A percentile compares a stretch with the other conserved stretches of the same genome.
Conservation (phyloP, 2,329 filamentous ascomycete species). For the Colletotrichum limetticola region DNA sequence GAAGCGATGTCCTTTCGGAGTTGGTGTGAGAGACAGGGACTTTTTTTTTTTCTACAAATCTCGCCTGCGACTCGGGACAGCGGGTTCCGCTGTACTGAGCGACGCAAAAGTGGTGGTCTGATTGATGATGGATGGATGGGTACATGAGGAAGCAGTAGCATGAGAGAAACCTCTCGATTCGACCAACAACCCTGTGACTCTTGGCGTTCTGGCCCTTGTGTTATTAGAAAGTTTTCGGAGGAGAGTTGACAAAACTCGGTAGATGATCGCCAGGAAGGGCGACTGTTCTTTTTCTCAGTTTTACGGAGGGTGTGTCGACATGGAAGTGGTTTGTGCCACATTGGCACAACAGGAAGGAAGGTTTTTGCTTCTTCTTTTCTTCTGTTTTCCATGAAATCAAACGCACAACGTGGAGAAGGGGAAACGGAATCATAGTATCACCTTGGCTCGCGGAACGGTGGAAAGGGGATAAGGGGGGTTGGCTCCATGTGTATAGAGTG, state of each 20-base stretch:
- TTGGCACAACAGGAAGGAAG: not conserved
- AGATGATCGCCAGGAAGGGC: constrained; percentile 25
- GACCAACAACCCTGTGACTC: not conserved
- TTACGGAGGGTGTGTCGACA: not conserved
- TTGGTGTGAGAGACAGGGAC: constrained; percentile 15
- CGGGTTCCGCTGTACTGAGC: not conserved
- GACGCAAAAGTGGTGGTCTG: not conserved
- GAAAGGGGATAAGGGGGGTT: not conserved
- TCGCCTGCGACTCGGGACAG: not conserved
- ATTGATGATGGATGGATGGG: constrained; percentile 21
- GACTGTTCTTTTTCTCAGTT: not conserved
- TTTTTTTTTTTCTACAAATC: constrained; percentile 1
- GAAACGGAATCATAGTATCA: not conserved
- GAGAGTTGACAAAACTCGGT: constrained; percentile 13
- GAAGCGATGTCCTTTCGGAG: constrained; percentile 24
- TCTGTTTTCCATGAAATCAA: not conserved
- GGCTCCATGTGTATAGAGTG: constrained; percentile 30
- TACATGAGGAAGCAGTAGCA: not conserved
- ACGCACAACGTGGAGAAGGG: not conserved
- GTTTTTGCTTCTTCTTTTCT: not conserved
- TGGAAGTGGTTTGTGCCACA: not conserved
- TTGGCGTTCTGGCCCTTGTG: constrained; percentile 32
- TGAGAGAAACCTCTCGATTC: not conserved
- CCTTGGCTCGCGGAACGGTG: not conserved
- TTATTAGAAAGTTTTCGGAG: constrained; percentile 23